Evolutionary conservation across 2,329 filamentous ascomycete species (phyloP).

Genomic region (Fusarium coicis): DNA sequence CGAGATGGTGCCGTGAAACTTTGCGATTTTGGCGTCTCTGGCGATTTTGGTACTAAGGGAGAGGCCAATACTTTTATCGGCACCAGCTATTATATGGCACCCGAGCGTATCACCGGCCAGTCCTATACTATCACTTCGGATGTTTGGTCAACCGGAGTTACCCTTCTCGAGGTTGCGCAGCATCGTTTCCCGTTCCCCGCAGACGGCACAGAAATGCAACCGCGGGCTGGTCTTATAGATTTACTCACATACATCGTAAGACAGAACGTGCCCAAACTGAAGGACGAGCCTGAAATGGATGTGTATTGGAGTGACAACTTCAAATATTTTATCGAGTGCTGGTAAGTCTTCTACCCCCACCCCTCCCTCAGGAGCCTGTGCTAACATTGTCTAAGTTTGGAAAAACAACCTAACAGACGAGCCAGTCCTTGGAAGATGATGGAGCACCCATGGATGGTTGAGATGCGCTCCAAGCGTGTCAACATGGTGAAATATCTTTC

Average conservation of each 20-base stretch:
- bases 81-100: slow-evolving; percentile 99
- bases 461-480: slow-evolving; percentile 95
- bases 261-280: slow-evolving; percentile 93
- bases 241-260: slow-evolving; percentile 96
- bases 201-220: slow-evolving; percentile 95
- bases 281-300: slow-evolving; percentile 89
- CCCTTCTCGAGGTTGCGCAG: slow-evolving; percentile 97
- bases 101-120: slow-evolving; percentile 96
- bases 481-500: slow-evolving; percentile 96
- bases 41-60: slow-evolving; percentile 97
- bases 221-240: slow-evolving; percentile 91
- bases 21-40: slow-evolving; percentile 97
- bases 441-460: slow-evolving; percentile 98
- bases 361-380: background rate
- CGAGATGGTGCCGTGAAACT: slow-evolving; percentile 94
- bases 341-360: slow-evolving; percentile 70
- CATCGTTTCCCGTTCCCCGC: slow-evolving; percentile 98
- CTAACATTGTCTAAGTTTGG: slow-evolving; percentile 70
- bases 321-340: slow-evolving; percentile 99
- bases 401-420: slow-evolving; percentile 88
- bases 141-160: slow-evolving; percentile 97
- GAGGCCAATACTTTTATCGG: slow-evolving; percentile 99
- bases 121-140: slow-evolving; percentile 99
- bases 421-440: slow-evolving; percentile 99
- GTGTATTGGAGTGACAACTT: slow-evolving; percentile 98